phyloP scores from a whole-genome alignment of 2,329 filamentous ascomycete genomes.

The Herpotrichia juniperi region DNA sequence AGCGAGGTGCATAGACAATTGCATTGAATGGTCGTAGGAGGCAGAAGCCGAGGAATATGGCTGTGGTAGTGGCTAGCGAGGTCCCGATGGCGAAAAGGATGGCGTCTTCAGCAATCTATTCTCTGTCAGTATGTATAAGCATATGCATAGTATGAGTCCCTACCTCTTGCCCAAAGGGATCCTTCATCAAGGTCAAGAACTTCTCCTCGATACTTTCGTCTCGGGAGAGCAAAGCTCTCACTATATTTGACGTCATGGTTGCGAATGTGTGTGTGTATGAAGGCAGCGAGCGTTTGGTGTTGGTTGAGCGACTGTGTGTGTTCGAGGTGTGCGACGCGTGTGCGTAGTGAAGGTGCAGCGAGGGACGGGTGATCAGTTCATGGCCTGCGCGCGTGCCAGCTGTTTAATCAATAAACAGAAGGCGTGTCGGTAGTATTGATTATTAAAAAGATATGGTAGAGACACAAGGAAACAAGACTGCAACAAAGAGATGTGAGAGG shows the following conservation, averaged over 20 bases:
- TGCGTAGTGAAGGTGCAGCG: neutral
- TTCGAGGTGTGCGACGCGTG: conserved; percentile 1
- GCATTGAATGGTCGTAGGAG: conserved; percentile 89
- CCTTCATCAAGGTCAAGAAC: conserved; percentile 35
- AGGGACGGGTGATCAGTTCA: conserved; percentile 3
- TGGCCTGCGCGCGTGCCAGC: neutral
- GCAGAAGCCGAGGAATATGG: conserved; percentile 82
- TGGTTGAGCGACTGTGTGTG: neutral
- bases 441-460: conserved; percentile 20
- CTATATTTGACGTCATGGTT: conserved; percentile 25
- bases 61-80: conserved; percentile 75
- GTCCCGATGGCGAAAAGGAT: conserved; percentile 81
- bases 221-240: conserved; percentile 28
- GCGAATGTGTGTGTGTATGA: conserved; percentile 10
- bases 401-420: conserved; percentile 18
- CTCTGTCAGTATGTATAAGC: conserved; percentile 16
- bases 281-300: conserved; percentile 4
- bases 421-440: neutral
- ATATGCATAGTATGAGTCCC: neutral
- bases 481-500: neutral
- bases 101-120: conserved; percentile 64
- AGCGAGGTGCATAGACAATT: conserved; percentile 90
- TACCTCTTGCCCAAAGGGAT: conserved; percentile 36
- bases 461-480: neutral
- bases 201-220: conserved; percentile 34